These are phyloP conservation scores for Halophytophthora polymorphica DNA, from an alignment of 352 stramenopile species.

Conservation along the genomic window DNA sequence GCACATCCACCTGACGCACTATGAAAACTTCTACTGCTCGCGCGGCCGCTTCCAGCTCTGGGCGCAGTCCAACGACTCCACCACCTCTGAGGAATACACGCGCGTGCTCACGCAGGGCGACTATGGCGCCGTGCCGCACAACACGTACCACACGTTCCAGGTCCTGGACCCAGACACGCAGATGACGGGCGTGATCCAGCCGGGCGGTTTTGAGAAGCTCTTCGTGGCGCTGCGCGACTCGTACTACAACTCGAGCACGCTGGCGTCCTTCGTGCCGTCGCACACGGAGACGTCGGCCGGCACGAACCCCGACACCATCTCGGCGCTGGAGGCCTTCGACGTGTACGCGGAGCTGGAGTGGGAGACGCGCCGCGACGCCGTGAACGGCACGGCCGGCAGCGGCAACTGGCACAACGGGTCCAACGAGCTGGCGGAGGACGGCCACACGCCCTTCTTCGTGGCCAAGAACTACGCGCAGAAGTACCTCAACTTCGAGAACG, in stretches of 20 bases:
- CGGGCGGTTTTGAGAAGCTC: slow-evolving; percentile 47
- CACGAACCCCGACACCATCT: slow-evolving; percentile 31
- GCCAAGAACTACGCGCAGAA: slow-evolving; percentile 57
- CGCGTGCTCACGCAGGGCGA: slow-evolving; percentile 49
- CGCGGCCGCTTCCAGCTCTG: slow-evolving; percentile 50
- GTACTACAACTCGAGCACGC: slow-evolving; percentile 39
- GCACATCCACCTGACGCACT: slow-evolving; percentile 54
- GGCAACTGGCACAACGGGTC: slow-evolving; percentile 54
- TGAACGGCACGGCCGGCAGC: slow-evolving; percentile 37
- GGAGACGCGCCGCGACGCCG: slow-evolving; percentile 33
- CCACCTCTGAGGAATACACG: slow-evolving; percentile 32
- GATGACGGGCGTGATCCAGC: slow-evolving; percentile 55
- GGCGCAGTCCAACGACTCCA: slow-evolving; percentile 29
- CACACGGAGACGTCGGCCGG: slow-evolving; percentile 27
- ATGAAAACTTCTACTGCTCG: slow-evolving; percentile 63
- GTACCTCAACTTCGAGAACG: slow-evolving; percentile 51
- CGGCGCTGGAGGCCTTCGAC: slow-evolving; percentile 38
- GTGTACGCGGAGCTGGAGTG: slow-evolving; percentile 47
- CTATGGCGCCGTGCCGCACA: slow-evolving; percentile 53
- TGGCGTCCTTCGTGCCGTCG: slow-evolving; percentile 39
- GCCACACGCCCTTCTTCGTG: slow-evolving; percentile 46
- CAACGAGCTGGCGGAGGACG: slow-evolving; percentile 40
- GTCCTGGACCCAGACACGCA: slow-evolving; percentile 54
- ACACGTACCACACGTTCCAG: slow-evolving; percentile 59
- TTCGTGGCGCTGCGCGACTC: slow-evolving; percentile 46